phyloP scores from a whole-genome alignment of 768 basidiomycete species.

The Paxillus rubicundulus region DNA sequence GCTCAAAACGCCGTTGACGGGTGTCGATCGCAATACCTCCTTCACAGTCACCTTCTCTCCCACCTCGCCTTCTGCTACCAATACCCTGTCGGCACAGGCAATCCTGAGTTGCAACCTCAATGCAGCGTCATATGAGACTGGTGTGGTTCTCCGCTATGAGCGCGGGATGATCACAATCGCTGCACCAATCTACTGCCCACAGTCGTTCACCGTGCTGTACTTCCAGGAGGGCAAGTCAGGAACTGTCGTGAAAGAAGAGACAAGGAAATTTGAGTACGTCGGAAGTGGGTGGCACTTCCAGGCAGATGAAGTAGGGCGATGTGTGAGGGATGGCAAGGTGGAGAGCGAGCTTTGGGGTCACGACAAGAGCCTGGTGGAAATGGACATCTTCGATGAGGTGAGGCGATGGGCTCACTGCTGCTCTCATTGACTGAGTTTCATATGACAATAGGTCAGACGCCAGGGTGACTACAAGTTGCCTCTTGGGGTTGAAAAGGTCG shows the following conservation, averaged over 20 bases:
- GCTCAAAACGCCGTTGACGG: constrained; percentile 72
- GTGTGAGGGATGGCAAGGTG: constrained; percentile 66
- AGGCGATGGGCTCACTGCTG: constrained; percentile 5
- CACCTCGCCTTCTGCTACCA: constrained; percentile 35
- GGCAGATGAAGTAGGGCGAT: constrained; percentile 85
- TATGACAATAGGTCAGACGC: constrained; percentile 50
- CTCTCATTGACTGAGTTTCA: constrained; percentile 12
- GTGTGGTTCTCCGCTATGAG: constrained; percentile 72
- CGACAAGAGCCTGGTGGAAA: constrained; percentile 75
- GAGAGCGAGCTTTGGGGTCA: constrained; percentile 77
- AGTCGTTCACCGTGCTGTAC: constrained; percentile 63
- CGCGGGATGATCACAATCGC: constrained; percentile 65
- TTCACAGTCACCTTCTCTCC: constrained; percentile 69
- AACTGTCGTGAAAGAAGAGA: constrained; percentile 53
- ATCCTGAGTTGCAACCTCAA: constrained; percentile 70
- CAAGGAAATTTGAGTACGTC: constrained; percentile 51
- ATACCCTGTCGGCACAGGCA: constrained; percentile 63
- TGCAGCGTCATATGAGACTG: constrained; percentile 42
- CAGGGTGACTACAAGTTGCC: constrained; percentile 68
- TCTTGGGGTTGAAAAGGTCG: constrained; percentile 54
- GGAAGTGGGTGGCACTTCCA: constrained; percentile 82
- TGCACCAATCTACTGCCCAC: constrained; percentile 65
- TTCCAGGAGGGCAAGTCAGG: constrained; percentile 45
- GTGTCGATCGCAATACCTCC: constrained; percentile 75
- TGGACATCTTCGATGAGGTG: constrained; percentile 86